These are phyloP conservation scores for Rhizopogon sp. DNA, from an alignment of 768 basidiomycete genomes.

Conservation along the genomic window DNA sequence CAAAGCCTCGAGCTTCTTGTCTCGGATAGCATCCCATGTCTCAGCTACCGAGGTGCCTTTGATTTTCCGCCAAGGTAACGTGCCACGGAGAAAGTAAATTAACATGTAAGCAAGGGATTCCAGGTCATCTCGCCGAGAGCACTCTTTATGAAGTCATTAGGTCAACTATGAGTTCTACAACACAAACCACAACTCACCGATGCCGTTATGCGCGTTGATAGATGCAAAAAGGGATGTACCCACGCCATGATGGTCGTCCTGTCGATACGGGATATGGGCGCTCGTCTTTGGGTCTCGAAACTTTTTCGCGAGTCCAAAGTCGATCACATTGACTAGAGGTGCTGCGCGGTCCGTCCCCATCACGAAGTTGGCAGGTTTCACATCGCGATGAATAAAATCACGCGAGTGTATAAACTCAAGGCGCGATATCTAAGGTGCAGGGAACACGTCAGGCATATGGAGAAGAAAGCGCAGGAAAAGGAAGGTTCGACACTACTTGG, in stretches of 20 bases:
- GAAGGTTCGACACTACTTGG: not conserved
- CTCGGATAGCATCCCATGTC: slow-evolving; percentile 76
- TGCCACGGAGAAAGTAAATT: slow-evolving; percentile 75
- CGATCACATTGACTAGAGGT: slow-evolving; percentile 85
- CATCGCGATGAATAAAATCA: slow-evolving; percentile 92
- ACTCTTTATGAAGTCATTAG: slow-evolving; percentile 38
- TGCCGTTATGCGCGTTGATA: slow-evolving; percentile 70
- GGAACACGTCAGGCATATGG: slow-evolving; percentile 12
- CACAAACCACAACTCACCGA: slow-evolving; percentile 40
- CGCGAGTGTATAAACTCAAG: slow-evolving; percentile 96
- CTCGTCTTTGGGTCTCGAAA: slow-evolving; percentile 63
- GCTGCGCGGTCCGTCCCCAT: slow-evolving; percentile 78
- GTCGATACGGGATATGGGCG: slow-evolving; percentile 66
- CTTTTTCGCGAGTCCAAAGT: slow-evolving; percentile 82
- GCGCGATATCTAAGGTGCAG: slow-evolving; percentile 69
- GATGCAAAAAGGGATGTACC: slow-evolving; percentile 75
- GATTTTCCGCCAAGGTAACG: slow-evolving; percentile 73
- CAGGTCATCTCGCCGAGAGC: slow-evolving; percentile 73
- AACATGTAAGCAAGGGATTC: slow-evolving; percentile 82
- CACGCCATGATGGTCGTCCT: slow-evolving; percentile 73
- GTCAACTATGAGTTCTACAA: not conserved
- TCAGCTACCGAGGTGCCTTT: slow-evolving; percentile 59
- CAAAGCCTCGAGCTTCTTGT: slow-evolving; percentile 63
- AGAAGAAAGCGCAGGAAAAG: not conserved
- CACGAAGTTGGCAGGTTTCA: slow-evolving; percentile 98